Percentiles rank a stretch among this genome's conserved stretches.
These are phyloP conservation scores for Leptomonas seymouri DNA, from an alignment of 208 protist species.

Conservation along the genomic window DNA sequence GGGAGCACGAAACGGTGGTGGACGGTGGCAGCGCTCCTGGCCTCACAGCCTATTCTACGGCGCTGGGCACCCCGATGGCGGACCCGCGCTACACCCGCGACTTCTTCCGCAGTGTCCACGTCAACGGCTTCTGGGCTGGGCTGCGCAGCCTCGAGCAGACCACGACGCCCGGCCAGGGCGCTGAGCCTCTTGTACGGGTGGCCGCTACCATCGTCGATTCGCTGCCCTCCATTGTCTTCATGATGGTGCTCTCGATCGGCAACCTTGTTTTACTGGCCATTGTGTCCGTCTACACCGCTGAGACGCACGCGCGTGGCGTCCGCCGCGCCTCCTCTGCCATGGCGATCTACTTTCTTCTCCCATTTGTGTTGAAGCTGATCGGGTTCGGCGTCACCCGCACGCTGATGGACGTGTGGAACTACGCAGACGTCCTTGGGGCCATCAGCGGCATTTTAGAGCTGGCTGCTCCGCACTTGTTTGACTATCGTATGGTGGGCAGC, in stretches of 20 bases:
- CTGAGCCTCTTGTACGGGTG: not conserved
- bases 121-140: constrained; percentile 9
- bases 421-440: constrained; percentile 42
- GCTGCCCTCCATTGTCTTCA: constrained; percentile 23
- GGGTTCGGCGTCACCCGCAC: constrained; percentile 29
- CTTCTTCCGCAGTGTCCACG: constrained; percentile 10
- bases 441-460: constrained; percentile 50
- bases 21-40: not conserved
- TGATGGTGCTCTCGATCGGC: constrained; percentile 35
- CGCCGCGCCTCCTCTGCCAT: constrained; percentile 32
- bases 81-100: constrained; percentile 12
- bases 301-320: constrained; percentile 4
- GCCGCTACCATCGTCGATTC: constrained; percentile 29
- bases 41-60: constrained; percentile 5
- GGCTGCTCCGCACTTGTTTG: constrained; percentile 24
- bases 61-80: not conserved
- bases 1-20: not conserved
- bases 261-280: constrained; percentile 51
- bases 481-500: constrained; percentile 28
- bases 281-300: constrained; percentile 28
- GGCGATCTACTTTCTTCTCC: constrained; percentile 45
- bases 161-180: constrained; percentile 4
- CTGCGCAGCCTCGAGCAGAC: constrained; percentile 20
- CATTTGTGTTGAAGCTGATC: constrained; percentile 37
- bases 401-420: constrained; percentile 41